Evolutionary conservation across 1,284 basidiomycete genomes (phyloP).

Genomic region (Paramarasmius palmivorus): DNA sequence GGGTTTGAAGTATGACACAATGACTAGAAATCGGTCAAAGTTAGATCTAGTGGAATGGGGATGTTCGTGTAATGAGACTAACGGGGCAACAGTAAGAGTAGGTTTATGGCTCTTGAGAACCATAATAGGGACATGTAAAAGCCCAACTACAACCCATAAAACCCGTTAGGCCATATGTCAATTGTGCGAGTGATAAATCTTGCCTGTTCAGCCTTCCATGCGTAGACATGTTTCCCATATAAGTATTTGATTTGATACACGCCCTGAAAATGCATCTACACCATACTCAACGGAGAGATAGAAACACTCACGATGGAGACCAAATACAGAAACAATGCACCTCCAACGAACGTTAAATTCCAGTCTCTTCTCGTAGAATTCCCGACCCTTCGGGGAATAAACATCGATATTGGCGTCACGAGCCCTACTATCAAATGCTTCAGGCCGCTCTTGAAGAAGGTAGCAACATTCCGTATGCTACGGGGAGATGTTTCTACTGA

Average conservation of each 20-base stretch:
- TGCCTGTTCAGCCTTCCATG: constrained; percentile 48
- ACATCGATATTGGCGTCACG: constrained; percentile 47
- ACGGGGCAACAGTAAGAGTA: constrained; percentile 50
- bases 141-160: constrained; percentile 35
- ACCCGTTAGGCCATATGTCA: not conserved
- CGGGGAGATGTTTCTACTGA: too few species aligned
- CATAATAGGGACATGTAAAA: constrained; percentile 55
- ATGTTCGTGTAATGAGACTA: too few species aligned
- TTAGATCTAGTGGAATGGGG: too few species aligned
- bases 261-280: constrained; percentile 33
- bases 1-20: constrained; percentile 46
- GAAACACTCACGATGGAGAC: constrained; percentile 43
- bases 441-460: constrained; percentile 20
- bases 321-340: constrained; percentile 46
- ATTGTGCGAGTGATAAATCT: constrained; percentile 1
- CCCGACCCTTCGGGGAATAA: constrained; percentile 39
- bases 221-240: constrained; percentile 51
- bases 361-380: constrained; percentile 38
- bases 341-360: constrained; percentile 47
- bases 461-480: too few species aligned
- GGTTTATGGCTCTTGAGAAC: constrained; percentile 46
- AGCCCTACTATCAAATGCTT: constrained; percentile 33
- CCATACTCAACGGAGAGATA: not conserved
- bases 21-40: constrained; percentile 25
- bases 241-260: constrained; percentile 53